These are phyloP conservation scores for Grigorovia yakushimaensis DNA, from an alignment of 805 yeast genomes.

Conservation along the genomic window DNA sequence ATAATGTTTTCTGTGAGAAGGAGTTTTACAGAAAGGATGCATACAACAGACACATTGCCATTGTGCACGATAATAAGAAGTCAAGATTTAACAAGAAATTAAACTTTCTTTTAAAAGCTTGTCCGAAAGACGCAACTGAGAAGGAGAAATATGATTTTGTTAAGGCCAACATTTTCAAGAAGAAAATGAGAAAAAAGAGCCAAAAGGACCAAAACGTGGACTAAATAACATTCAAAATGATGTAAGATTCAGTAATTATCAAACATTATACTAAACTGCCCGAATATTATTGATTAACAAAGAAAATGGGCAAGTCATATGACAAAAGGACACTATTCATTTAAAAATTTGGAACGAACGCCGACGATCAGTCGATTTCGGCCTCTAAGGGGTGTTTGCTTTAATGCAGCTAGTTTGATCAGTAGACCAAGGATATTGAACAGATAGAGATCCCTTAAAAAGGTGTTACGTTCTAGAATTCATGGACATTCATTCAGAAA, in stretches of 20 bases:
- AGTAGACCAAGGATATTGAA: too few species aligned
- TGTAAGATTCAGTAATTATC: too few species aligned
- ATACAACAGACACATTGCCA: conserved; percentile 39
- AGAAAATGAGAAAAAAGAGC: not conserved
- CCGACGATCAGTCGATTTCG: too few species aligned
- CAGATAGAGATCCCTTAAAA: too few species aligned
- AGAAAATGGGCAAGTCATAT: not conserved
- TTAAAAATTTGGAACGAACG: too few species aligned
- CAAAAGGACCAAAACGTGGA: not conserved
- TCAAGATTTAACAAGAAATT: conserved; percentile 34
- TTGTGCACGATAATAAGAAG: conserved; percentile 37
- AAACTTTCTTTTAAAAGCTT: conserved; percentile 16
- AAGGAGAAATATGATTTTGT: conserved; percentile 1
- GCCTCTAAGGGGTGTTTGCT: too few species aligned
- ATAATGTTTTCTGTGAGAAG: conserved; percentile 35
- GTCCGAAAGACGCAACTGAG: conserved; percentile 10
- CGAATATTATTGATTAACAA: too few species aligned
- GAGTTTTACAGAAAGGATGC: conserved; percentile 45
- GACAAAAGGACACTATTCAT: not conserved
- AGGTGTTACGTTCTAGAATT: too few species aligned
- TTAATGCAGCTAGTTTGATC: too few species aligned
- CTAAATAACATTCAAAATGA: not conserved
- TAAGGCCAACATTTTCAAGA: conserved; percentile 2
- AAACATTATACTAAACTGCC: too few species aligned
- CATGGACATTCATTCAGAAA: too few species aligned